Evolutionary conservation across 1,284 basidiomycete genomes (phyloP), one percentile per base, ranked within the genome.

Genomic region (Ustilago shanxiensis): DNA sequence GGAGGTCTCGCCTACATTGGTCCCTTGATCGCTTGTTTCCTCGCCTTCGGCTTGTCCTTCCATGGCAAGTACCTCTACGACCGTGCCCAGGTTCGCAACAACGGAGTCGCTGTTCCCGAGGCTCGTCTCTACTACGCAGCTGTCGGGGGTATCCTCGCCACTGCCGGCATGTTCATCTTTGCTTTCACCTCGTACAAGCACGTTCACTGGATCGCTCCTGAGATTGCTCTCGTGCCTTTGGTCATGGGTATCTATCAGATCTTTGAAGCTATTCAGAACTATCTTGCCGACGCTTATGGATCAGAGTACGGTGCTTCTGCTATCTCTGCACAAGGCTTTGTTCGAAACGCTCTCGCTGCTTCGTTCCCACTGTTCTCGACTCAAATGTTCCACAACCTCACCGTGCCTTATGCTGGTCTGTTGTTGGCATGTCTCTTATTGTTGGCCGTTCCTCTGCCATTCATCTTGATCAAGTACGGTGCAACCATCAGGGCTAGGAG

Each of bases 1-100:
- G 77, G 66, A n/a, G 86, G 86, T 33, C 76, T 86, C 4, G 77
- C 86, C 33, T 85, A 86, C 78, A 78, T 86, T 64, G 78, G 82
- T 11, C 81, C 84, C 37, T 49, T 78, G 41, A 54, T 80, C 18
- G 86, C 82, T 16, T 84, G 81, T 70, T 82, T 85, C 77, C 39
- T 84, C 56, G 85, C 83, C 1, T 85, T 73, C 61, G 81, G 64
- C 20, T 56, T 82, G 14, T 81, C 80, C 13, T 79, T 79, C 58
- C 79, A 81, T 70, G 77, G 80, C 35, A 72, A 81, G 24, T 64
- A 65, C 51, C 69, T 82, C 35, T 80, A 82, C 71, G 73, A 81
- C 35, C 58, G 69, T 26, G 73, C 79, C 3, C 66, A 68, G 60
- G 28, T 31, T 13, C 59, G 63, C 62, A 82, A 82, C 65, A 60